Conservation (phyloP, 192 early-diverging fungal species). For the Backusella tuberculispora region DNA sequence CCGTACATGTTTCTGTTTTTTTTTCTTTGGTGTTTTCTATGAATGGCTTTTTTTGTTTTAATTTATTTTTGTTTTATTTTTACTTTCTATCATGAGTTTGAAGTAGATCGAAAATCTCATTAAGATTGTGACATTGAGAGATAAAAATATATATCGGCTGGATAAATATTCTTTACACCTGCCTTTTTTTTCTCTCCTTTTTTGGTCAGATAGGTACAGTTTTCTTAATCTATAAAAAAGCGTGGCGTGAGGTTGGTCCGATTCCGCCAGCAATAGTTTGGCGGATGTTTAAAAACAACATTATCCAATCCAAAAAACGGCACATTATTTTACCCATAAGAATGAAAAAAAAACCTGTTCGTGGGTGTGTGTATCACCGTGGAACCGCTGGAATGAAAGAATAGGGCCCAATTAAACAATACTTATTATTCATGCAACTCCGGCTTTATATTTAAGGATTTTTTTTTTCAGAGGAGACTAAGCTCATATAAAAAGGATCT, state of each 20-base stretch:
- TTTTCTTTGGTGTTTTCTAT: not conserved
- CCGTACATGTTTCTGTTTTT: constrained; percentile 5
- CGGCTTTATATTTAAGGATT: constrained; percentile 17
- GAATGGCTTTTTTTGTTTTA: not conserved
- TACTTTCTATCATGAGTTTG: not conserved
- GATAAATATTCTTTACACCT: not conserved
- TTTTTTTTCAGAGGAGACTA: not conserved
- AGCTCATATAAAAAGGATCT: not conserved
- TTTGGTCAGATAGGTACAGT: not conserved
- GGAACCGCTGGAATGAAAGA: constrained; percentile 6
- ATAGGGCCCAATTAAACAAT: constrained; percentile 1
- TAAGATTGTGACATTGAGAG: not conserved
- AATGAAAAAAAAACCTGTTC: not conserved
- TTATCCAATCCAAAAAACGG: not conserved
- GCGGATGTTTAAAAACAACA: not conserved
- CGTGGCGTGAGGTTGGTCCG: not conserved
- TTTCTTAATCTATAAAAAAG: constrained; percentile 7
- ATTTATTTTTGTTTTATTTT: not conserved
- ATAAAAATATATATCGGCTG: not conserved
- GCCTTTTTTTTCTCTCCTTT: not conserved
- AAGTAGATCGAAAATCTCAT: not conserved
- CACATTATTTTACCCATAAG: constrained; percentile 6
- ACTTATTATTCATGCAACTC: constrained; percentile 14
- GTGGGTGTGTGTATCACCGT: not conserved
- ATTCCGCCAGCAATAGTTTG: not conserved